Evolutionary conservation across 768 basidiomycete genomes (phyloP).

Genomic region (Psilocybe cubensis): DNA sequence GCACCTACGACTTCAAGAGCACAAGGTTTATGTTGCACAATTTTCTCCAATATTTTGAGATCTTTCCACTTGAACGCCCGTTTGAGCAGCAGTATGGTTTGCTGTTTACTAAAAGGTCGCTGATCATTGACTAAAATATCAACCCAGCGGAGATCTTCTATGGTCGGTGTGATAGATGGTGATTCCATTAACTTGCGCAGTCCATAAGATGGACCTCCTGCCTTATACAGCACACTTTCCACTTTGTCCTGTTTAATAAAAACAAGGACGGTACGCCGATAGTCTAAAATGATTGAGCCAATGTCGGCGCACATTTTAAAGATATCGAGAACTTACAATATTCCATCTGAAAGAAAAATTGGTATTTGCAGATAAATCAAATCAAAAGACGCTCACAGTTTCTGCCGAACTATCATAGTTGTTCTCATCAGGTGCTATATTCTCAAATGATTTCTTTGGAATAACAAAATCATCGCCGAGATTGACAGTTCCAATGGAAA

Average conservation of each 20-base stretch:
- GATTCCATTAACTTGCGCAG: constrained; percentile 21
- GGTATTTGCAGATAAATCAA: constrained; percentile 1
- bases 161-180: constrained; percentile 11
- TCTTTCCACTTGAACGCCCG: constrained; percentile 32
- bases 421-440: constrained; percentile 32
- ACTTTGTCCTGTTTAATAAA: constrained; percentile 28
- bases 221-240: constrained; percentile 17
- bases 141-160: constrained; percentile 17
- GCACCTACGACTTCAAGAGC: constrained; percentile 12
- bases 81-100: constrained; percentile 17
- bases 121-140: constrained; percentile 17
- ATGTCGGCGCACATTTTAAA: not conserved
- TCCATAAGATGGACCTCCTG: constrained; percentile 23
- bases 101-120: constrained; percentile 8
- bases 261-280: constrained; percentile 33
- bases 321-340: constrained; percentile 26
- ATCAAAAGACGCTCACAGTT: constrained; percentile 30
- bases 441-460: constrained; percentile 38
- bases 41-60: constrained; percentile 28
- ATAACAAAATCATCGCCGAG: constrained; percentile 32
- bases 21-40: constrained; percentile 20
- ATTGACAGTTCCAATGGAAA: constrained; percentile 16
- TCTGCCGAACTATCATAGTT: constrained; percentile 46
- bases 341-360: constrained; percentile 30
- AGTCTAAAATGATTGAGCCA: constrained; percentile 9